Base-by-base conservation (phyloP, 805 yeast species). In the Candida nemodendra region DNA sequence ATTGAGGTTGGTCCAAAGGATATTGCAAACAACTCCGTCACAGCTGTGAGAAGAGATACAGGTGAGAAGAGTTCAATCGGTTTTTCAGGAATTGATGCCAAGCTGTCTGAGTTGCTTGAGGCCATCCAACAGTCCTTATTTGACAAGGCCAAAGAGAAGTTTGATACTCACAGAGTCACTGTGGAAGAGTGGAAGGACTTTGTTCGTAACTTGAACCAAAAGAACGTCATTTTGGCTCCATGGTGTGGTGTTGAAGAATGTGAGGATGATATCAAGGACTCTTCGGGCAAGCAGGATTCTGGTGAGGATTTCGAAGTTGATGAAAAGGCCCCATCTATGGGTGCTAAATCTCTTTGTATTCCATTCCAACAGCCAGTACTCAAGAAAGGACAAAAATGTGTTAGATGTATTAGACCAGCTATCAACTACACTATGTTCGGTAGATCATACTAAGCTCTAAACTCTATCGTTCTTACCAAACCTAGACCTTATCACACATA, bases 301-400 rank as follows among this genome's bases (percentile, higher is more conserved):
- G 84, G 88, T 51, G 91, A 84, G 47, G 95, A 85, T 50, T 87
- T 79, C 52, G 96, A 85, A 63, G 83, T 73, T 33, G 99, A 93
- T 61, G 98, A 93, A 59, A 84, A 86, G 65, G 88, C 99, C 17
- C 99, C 99, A 61, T 81, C 95, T 36, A 93, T 93, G 99, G 99
- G 99, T 61, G 99, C 99, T 51, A 93, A 93, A 74, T 84, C 96
- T 15, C 75, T 93, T 66, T 93, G 99, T 78, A 90, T 90, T 64
- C 99, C 99, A 50, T 81, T 81, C 59, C 84, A 86, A 27, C 98
- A 91, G 72, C 96, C 96, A 42, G 78, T 69, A 56, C 76, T 91
- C 65, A 78, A 78, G 62, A 69, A 64, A 50, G 91, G 83, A 53
- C 86, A 88, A 50, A 83, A 81, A 65, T 95, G 99, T 80, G 82